Evolutionary conservation across 2,329 filamentous ascomycete genomes (phyloP), one percentile per base, ranked within the genome.

Genomic region (Sclerotinia glacialis): DNA sequence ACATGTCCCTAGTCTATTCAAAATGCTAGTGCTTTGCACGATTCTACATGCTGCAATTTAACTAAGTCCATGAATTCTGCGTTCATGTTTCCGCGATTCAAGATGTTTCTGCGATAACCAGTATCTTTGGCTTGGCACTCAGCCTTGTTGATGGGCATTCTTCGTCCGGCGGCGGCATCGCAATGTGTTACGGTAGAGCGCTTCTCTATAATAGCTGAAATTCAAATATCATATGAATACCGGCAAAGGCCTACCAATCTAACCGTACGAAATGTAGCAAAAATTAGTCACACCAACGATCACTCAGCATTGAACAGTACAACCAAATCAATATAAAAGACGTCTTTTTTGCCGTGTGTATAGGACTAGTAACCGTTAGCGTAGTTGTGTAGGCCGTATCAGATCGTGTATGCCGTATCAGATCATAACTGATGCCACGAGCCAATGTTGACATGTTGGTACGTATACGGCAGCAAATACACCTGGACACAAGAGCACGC

Each of bases 41-140:
- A 2, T 23, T 1, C 26, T 5, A 31, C 7, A 3, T 26, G n/a
- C 1, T 16, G 14, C 47, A 26, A 7, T 49, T 11, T 1, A 6
- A 5, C 16, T 26, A 12, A 26, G 23, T 0, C 23, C 2, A 26
- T 26, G 3, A 26, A 4, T 23, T 26, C n/a, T 3, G n/a, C 5
- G 1, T n/a, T 23, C n/a, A 26, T 49, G n/a, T 3, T 23, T 3
- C 1, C 5, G 0, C n/a, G 14, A 12, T 26, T 9, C 4, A 12
- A 49, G 23, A 49, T 3, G 26, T 26, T 12, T 0, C 1, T n/a
- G n/a, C 5, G 11, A 26, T 26, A n/a, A 49, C 5, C n/a, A 49
- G 5, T 49, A 23, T 49, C 47, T 23, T 5, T 49, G 0, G n/a
- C 26, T 50, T 14, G 31, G 28, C 28, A 3, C 47, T 50, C 47